Evolutionary conservation across 345 rosid species (phyloP), one percentile per base, ranked within the genome.

Genomic region (Eucalyptus erythrocorys): DNA sequence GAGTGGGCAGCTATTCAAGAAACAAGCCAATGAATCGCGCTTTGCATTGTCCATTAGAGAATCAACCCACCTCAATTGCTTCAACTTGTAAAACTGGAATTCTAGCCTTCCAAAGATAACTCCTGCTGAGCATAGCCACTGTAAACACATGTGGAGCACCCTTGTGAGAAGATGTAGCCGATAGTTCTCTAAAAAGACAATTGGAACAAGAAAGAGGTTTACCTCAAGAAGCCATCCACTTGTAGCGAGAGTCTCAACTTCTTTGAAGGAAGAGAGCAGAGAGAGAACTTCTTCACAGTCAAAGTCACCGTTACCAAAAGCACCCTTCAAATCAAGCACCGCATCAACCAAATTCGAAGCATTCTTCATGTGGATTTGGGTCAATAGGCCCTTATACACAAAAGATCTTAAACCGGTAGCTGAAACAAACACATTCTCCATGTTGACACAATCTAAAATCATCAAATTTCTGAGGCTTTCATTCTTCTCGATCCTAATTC

Each of bases 151-250:
- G 21, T 11, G 40, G 47, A n/a, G 3, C 6, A 85, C 26, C 4
- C 43, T 43, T 7, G 34, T 86, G 45, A 64, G 59, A 45, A 64
- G n/a, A 47, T 19, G 11, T 16, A 45, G 43, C 8, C 14, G 8
- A 47, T 14, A 17, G 17, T 21, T 45, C 10, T 30, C 8, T 16
- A 48, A 19, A 16, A 43, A 26, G 53, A 87, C 37, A 37, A 6
- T 13, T 68, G 47, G 45, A 30, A 45, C 30, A 47, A 34, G 55
- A 34, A 76, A 76, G 82, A 76, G 47, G 82, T 40, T 53, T 87
- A 89, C 89, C 91, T 89, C 89, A 32, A 89, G 79, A 87, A 89
- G 91, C 91, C 91, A 89, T 4, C 89, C 89, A 59, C 87, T 87
- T 15, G 64, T 48, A 15, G 86, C 87, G 50, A 89, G 88, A 40